Evolutionary conservation across 768 basidiomycete genomes (phyloP), one percentile per base, ranked within the genome.

Genomic region (Leccinum subtestaceum): DNA sequence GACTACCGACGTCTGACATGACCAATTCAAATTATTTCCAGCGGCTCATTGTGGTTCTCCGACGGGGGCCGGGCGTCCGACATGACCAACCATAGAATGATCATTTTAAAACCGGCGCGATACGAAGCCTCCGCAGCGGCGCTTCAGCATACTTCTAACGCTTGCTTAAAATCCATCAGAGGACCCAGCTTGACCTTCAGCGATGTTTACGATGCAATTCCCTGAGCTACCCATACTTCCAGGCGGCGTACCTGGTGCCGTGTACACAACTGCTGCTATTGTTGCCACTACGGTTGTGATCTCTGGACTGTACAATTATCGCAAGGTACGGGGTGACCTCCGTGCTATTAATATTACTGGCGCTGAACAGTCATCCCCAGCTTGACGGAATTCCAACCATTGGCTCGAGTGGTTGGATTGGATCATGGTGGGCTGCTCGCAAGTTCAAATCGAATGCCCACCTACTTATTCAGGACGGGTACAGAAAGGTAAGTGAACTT

Each of bases 381-480:
- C 61, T 73, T 25, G 61, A 67, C 31, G 58, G 49, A 21, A 70
- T 77, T 10, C 76, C 76, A 5, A 67, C 74, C 23, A 48, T 72
- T 23, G 72, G 74, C 21, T 64, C 61, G 7, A 67, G 61, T 5
- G 38, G 58, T 2, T 65, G 67, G 27, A 25, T 74, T 4, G 64
- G 69, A 27, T 75, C 74, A 5, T 74, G 68, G 56, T 56, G 66
- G 38, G 62, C 62, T n/a, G 65, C 65, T 17, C 53, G 58, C 21
- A 62, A 61, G 5, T 71, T 62, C 45, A 21, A 67, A 10, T 36
- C 53, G 21, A 59, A 70, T 36, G 66, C 60, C 27, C 43, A 52
- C 2, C 61, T 67, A 15, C 38, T 75, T 47, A 50, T 76, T 13
- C 70, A 69, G 32, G 68, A 74, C 49, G 75, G 74, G 15, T 76